Evolutionary conservation across 352 stramenopile genomes (phyloP).

Genomic region (Pythium vanterpoolii): DNA sequence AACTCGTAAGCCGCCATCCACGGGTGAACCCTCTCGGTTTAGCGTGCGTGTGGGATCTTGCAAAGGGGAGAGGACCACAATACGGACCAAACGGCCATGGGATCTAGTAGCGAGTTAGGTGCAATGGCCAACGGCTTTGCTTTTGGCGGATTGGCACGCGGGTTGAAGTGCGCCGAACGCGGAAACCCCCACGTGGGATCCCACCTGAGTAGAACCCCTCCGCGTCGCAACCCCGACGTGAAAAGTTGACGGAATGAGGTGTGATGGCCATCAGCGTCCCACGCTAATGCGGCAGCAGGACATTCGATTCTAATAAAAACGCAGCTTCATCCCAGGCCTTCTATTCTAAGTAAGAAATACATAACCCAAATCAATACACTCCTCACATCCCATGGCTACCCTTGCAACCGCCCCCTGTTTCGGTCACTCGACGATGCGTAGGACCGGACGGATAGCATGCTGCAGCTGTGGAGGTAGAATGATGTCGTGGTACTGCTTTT

Average conservation of each 20-base stretch:
- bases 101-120: background rate
- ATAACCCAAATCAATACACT: background rate
- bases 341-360: too few species aligned
- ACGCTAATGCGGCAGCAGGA: too few species aligned
- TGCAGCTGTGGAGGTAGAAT: constrained; percentile 31
- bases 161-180: background rate
- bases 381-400: background rate
- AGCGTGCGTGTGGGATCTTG: background rate
- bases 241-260: too few species aligned
- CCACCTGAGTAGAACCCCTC: too few species aligned
- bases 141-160: background rate
- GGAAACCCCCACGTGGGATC: too few species aligned
- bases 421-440: constrained; percentile 33
- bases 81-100: background rate
- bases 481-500: constrained; percentile 36
- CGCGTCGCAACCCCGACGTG: too few species aligned
- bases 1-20: background rate
- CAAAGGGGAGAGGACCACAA: background rate
- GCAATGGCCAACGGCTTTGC: too few species aligned
- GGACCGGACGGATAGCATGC: constrained; percentile 18
- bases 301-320: too few species aligned
- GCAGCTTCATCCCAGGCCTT: too few species aligned
- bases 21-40: background rate
- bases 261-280: background rate
- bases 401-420: too few species aligned